Conservation (phyloP, 1,284 basidiomycete species). For the Fomitopsis pinicola region DNA sequence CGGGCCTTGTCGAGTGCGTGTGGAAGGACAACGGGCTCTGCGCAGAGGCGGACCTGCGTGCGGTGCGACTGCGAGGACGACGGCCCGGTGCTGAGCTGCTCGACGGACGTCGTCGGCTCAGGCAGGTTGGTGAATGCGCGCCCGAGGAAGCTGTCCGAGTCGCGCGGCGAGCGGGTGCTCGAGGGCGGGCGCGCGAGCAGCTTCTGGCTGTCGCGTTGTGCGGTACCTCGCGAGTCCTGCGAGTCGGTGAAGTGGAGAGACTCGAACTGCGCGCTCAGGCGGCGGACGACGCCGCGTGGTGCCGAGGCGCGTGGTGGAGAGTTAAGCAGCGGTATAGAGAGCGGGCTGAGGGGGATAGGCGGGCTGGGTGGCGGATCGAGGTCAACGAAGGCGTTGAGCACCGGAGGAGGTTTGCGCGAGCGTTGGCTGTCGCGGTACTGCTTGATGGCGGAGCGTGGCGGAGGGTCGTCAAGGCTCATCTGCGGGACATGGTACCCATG, state of each 20-base stretch:
- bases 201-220: neutral
- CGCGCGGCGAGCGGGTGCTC: constrained; percentile 7
- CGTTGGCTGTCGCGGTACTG: constrained; percentile 26
- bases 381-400: neutral
- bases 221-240: neutral
- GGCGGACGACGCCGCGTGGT: neutral
- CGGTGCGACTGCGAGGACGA: constrained; percentile 23
- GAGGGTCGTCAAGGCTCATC: constrained; percentile 36
- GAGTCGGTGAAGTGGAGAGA: neutral
- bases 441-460: constrained; percentile 34
- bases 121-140: constrained; percentile 21
- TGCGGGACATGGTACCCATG: constrained; percentile 8
- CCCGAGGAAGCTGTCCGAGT: constrained; percentile 22
- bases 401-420: neutral
- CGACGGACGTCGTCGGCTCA: constrained; percentile 18
- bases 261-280: neutral
- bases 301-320: neutral
- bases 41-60: constrained; percentile 12
- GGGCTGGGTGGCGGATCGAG: neutral
- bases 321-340: neutral
- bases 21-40: constrained; percentile 11
- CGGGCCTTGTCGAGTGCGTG: constrained; percentile 1
- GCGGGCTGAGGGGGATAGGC: neutral
- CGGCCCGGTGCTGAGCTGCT: constrained; percentile 11
- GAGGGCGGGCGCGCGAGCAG: neutral